These are phyloP conservation scores for Fusarium brevicatenulatum DNA, from an alignment of 2,329 filamentous ascomycete genomes.

Conservation along the genomic window DNA sequence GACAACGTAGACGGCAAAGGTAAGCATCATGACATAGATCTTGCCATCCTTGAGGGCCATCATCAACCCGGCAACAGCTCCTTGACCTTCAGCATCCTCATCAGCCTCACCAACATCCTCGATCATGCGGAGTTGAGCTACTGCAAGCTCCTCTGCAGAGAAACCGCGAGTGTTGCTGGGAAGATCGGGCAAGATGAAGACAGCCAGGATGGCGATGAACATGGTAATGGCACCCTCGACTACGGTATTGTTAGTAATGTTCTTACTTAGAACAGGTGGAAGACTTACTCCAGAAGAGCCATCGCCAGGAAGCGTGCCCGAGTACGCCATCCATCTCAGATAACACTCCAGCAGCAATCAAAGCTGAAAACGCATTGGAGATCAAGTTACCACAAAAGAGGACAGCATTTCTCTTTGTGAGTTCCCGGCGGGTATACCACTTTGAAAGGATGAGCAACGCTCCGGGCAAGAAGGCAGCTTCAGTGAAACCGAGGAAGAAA, in stretches of 20 bases:
- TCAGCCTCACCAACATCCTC: constrained; percentile 69
- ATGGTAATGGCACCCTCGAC: constrained; percentile 66
- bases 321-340: constrained; percentile 65
- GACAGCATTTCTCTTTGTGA: constrained; percentile 65
- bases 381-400: constrained; percentile 69
- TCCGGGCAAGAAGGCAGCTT: constrained; percentile 73
- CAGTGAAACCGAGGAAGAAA: constrained; percentile 70
- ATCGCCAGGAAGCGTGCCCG: constrained; percentile 67
- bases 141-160: constrained; percentile 64
- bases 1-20: constrained; percentile 69
- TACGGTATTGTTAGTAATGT: background rate
- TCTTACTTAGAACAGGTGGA: too few relatives aligned
- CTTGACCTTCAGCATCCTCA: constrained; percentile 59
- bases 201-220: constrained; percentile 57
- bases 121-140: constrained; percentile 65
- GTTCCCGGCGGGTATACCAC: constrained; percentile 72
- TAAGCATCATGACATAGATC: constrained; percentile 72
- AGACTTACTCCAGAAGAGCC: constrained; percentile 64
- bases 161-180: constrained; percentile 68
- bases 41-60: constrained; percentile 71
- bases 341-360: constrained; percentile 67
- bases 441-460: constrained; percentile 71
- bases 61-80: constrained; percentile 62
- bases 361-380: constrained; percentile 68
- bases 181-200: constrained; percentile 63